phyloP scores from a whole-genome alignment of 805 yeast genomes.

The Candida corydali region DNA sequence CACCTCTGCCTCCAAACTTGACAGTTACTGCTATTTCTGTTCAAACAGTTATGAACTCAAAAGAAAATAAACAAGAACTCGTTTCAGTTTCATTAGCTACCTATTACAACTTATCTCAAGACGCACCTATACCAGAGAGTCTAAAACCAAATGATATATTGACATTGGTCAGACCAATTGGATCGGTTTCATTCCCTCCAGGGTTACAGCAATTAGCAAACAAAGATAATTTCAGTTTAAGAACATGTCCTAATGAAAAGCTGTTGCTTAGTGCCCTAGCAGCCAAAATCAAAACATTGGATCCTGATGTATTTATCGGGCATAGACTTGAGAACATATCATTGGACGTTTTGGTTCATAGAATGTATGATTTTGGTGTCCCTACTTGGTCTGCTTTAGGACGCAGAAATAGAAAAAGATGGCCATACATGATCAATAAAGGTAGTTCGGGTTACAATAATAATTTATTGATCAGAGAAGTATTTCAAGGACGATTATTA shows the following conservation, averaged over 20 bases:
- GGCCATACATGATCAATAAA: conserved; percentile 73
- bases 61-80: conserved; percentile 77
- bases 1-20: conserved; percentile 56
- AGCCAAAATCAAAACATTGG: conserved; percentile 64
- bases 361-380: conserved; percentile 73
- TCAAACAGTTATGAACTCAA: conserved; percentile 75
- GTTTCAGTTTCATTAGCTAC: conserved; percentile 78
- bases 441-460: conserved; percentile 38
- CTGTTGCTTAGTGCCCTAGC: conserved; percentile 70
- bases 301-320: conserved; percentile 90
- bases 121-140: conserved; percentile 64
- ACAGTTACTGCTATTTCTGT: conserved; percentile 72
- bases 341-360: conserved; percentile 72
- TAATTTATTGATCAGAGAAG: conserved; percentile 58
- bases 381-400: conserved; percentile 80
- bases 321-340: conserved; percentile 79
- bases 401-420: conserved; percentile 66
- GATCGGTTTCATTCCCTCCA: conserved; percentile 62
- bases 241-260: conserved; percentile 68
- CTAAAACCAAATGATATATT: conserved; percentile 56
- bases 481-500: conserved; percentile 78
- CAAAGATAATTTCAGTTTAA: conserved; percentile 47
- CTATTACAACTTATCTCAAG: conserved; percentile 66
- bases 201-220: conserved; percentile 64
- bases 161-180: conserved; percentile 80